Conservation (phyloP, 2,329 filamentous ascomycete species). For the Epicoccum nigrum region DNA sequence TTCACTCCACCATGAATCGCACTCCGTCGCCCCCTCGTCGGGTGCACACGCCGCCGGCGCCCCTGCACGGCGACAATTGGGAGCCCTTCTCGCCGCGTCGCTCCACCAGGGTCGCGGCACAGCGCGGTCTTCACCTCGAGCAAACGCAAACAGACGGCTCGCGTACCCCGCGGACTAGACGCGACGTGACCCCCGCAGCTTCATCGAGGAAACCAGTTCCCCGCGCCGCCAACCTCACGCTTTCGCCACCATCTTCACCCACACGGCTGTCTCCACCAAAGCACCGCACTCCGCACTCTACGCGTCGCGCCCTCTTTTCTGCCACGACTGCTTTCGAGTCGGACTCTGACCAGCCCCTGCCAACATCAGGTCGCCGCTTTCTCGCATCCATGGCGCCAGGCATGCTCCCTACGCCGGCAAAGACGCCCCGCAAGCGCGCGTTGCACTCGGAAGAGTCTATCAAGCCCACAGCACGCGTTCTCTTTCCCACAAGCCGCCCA, state of each 20-base stretch:
- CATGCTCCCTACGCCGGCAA: conserved; percentile 78
- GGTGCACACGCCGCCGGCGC: conserved; percentile 71
- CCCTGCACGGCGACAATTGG: conserved; percentile 73
- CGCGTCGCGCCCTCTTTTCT: conserved; percentile 34
- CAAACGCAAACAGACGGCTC: conserved; percentile 23
- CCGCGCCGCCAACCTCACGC: conserved; percentile 55
- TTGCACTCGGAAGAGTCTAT: conserved; percentile 49
- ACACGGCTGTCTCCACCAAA: conserved; percentile 43
- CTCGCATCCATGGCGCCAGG: conserved; percentile 45
- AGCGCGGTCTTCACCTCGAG: conserved; percentile 50
- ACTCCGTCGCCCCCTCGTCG: conserved; percentile 67
- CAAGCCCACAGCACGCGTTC: conserved; percentile 57
- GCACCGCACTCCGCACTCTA: conserved; percentile 38
- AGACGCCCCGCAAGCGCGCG: conserved; percentile 72
- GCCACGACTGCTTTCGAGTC: conserved; percentile 33
- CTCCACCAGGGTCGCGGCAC: conserved; percentile 64
- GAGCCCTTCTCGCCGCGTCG: conserved; percentile 76
- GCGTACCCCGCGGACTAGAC: conserved; percentile 30
- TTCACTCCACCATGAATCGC: conserved; percentile 45
- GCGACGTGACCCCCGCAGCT: conserved; percentile 40
- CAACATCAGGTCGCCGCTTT: conserved; percentile 35
- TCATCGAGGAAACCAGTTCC: conserved; percentile 29
- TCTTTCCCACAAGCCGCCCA: conserved; percentile 69
- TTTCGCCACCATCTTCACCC: conserved; percentile 53
- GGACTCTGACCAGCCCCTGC: conserved; percentile 38